Conservation (phyloP, 768 basidiomycete species). For the Suillus weaverae region DNA sequence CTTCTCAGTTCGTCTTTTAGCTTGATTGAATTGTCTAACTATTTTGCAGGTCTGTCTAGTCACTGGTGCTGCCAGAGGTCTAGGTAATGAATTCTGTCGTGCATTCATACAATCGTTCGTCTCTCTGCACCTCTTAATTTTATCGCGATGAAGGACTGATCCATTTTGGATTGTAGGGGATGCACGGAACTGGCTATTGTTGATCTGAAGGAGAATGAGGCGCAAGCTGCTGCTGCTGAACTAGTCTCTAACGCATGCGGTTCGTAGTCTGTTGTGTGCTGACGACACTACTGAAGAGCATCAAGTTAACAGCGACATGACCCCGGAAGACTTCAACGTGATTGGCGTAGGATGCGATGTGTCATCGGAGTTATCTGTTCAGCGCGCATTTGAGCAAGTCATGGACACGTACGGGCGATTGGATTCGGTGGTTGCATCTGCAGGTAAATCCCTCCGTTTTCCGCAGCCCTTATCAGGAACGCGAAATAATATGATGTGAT, state of each 20-base stretch:
- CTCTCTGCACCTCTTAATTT: background rate
- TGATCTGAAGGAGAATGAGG: constrained; percentile 75
- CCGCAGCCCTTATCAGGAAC: background rate
- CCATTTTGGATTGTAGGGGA: constrained; percentile 48
- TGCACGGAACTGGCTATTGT: constrained; percentile 79
- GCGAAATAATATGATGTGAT: constrained; percentile 7
- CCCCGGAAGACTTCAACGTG: constrained; percentile 58
- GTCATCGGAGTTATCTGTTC: constrained; percentile 75
- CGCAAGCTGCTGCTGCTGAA: constrained; percentile 65
- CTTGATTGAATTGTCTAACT: constrained; percentile 2
- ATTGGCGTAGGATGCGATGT: constrained; percentile 88
- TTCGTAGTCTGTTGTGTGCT: constrained; percentile 32
- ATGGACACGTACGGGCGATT: constrained; percentile 67
- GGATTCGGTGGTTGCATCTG: constrained; percentile 85
- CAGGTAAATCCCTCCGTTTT: constrained; percentile 47
- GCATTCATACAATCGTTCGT: constrained; percentile 82
- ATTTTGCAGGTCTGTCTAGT: constrained; percentile 76
- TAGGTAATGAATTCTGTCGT: constrained; percentile 88
- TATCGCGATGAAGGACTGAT: constrained; percentile 8
- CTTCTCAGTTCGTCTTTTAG: background rate
- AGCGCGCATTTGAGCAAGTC: constrained; percentile 66
- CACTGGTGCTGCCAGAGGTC: constrained; percentile 89
- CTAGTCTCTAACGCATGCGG: constrained; percentile 56
- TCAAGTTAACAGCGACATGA: constrained; percentile 54
- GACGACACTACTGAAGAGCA: constrained; percentile 29